phyloP scores from a whole-genome alignment of 306 rosid genomes.

The Cucumis cinereus region DNA sequence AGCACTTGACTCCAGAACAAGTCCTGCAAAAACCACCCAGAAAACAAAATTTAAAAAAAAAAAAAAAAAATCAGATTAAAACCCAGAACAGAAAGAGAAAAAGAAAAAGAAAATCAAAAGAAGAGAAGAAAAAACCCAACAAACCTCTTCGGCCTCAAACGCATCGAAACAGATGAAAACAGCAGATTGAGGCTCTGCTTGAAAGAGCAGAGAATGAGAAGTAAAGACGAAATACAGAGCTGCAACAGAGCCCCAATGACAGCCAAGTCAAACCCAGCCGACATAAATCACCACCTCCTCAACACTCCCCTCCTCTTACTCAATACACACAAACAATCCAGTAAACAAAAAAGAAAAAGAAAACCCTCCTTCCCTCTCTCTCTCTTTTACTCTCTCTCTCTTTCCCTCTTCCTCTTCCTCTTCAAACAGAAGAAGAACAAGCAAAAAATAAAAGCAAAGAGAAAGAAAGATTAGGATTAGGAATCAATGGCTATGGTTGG shows the following conservation, averaged over 20 bases:
- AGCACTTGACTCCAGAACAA: slow-evolving; percentile 57
- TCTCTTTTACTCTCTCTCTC: not conserved
- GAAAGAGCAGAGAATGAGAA: slow-evolving; percentile 17
- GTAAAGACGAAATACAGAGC: slow-evolving; percentile 26
- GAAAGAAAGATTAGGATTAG: not conserved
- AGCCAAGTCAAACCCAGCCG: slow-evolving; percentile 56
- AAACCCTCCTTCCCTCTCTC: no score
- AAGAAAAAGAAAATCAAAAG: not conserved
- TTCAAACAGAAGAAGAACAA: not conserved
- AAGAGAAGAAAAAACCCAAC: not conserved
- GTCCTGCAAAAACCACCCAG: slow-evolving; percentile 34
- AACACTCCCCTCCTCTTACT: slow-evolving; percentile 6
- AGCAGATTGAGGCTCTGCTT: slow-evolving; percentile 25
- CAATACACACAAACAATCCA: not conserved
- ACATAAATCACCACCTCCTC: slow-evolving; percentile 55
- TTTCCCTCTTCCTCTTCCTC: not conserved
- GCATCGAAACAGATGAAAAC: slow-evolving; percentile 53
- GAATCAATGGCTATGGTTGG: slow-evolving; percentile 7
- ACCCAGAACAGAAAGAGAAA: no score
- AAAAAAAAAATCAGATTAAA: not conserved
- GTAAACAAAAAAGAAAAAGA: not conserved
- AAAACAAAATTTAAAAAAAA: not conserved
- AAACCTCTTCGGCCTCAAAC: slow-evolving; percentile 70
- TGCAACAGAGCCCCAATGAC: slow-evolving; percentile 51
- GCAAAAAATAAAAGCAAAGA: not conserved